Conservation (phyloP, 495 filamentous ascomycete genomes). For the Hamigera avellanea region DNA sequence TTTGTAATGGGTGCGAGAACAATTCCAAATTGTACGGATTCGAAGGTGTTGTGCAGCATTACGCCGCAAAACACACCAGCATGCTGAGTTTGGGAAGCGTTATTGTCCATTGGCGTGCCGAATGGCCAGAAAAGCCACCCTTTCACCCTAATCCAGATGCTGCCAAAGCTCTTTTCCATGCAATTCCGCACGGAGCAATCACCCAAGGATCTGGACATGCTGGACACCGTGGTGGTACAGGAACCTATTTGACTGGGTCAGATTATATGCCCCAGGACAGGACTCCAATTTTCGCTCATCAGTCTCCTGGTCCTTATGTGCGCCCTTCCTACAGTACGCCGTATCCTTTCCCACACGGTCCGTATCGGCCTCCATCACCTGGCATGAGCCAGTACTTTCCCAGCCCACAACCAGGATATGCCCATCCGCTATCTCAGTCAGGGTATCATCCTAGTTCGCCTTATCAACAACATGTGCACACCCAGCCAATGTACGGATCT, state of each 20-base stretch:
- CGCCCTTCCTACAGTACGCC: constrained; percentile 3
- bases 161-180: constrained; percentile 15
- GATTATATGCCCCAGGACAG: too few relatives aligned
- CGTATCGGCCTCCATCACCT: constrained; percentile 5
- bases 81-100: constrained; percentile 53
- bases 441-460: background rate
- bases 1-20: constrained; percentile 56
- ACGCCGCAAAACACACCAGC: constrained; percentile 65
- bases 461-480: constrained; percentile 1
- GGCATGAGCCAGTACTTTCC: constrained; percentile 4
- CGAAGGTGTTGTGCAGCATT: constrained; percentile 70
- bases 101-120: constrained; percentile 63
- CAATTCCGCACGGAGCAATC: constrained; percentile 2
- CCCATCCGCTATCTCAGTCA: constrained; percentile 1
- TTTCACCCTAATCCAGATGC: constrained; percentile 47
- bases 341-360: constrained; percentile 3
- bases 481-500: constrained; percentile 13
- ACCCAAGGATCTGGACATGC: constrained; percentile 1
- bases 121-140: constrained; percentile 65
- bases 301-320: constrained; percentile 5
- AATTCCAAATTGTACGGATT: constrained; percentile 56
- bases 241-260: constrained; percentile 1
- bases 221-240: constrained; percentile 1
- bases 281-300: background rate
- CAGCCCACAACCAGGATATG: constrained; percentile 1